Evolutionary conservation across 345 rosid genomes (phyloP).

Genomic region (Salix exigua): DNA sequence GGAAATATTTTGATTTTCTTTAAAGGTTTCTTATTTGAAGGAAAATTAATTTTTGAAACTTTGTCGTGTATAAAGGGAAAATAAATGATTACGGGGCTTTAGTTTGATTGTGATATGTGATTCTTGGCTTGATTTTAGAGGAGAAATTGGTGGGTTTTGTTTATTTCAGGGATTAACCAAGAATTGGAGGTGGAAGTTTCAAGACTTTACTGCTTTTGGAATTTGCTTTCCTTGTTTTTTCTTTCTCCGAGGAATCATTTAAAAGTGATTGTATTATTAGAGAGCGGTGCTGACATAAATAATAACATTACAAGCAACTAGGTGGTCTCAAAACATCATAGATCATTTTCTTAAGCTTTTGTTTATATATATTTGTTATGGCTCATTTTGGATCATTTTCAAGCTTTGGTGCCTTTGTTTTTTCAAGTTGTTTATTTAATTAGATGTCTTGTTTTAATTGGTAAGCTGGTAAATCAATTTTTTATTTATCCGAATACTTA

Average conservation of each 20-base stretch:
- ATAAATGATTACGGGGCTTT: not conserved
- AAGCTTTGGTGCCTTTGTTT: not conserved
- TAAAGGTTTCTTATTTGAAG: not conserved
- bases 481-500: not conserved
- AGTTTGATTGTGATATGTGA: not conserved
- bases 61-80: not conserved
- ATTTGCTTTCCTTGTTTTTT: not conserved
- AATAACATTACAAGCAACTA: conserved; percentile 9
- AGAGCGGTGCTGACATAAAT: not conserved
- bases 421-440: not conserved
- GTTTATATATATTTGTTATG: not conserved
- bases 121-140: conserved; percentile 3
- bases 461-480: not conserved
- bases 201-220: not conserved
- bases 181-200: not conserved
- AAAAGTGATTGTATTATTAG: not conserved
- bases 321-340: conserved; percentile 19
- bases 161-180: not conserved
- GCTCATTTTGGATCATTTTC: not conserved
- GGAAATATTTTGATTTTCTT: not conserved
- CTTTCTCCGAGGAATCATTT: not conserved
- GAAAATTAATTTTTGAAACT: not conserved
- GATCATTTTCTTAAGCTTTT: not conserved
- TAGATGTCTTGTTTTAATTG: not conserved
- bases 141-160: not conserved